Conservation (phyloP, 2,329 filamentous ascomycete genomes). For the Eutypa lata region DNA sequence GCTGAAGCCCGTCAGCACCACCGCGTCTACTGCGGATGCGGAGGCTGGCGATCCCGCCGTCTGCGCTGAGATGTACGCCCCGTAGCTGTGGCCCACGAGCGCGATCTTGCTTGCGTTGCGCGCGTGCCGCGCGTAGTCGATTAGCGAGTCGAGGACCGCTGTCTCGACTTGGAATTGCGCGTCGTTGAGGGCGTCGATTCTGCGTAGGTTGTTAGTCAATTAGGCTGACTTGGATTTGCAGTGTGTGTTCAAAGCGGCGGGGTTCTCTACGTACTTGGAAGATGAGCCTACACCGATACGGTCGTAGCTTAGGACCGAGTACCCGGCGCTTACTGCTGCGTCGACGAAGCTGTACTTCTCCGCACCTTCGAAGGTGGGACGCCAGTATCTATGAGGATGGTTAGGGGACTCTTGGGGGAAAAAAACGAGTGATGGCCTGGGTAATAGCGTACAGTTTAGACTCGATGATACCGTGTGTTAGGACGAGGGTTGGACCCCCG, state of each 20-base stretch:
- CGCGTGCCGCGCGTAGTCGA: conserved; percentile 19
- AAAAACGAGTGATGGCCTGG: too few species aligned
- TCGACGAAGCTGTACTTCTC: conserved; percentile 24
- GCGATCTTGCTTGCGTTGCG: conserved; percentile 21
- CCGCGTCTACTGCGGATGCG: conserved; percentile 18
- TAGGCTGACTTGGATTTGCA: too few species aligned
- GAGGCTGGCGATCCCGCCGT: conserved; percentile 11
- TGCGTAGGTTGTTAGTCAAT: conserved; percentile 1
- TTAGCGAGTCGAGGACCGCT: conserved; percentile 24
- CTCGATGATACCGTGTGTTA: conserved; percentile 29
- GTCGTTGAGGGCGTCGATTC: conserved; percentile 20
- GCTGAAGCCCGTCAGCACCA: conserved; percentile 25
- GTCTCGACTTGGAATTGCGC: conserved; percentile 31
- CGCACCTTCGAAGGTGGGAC: conserved; percentile 17
- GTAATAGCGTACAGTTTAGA: conserved; percentile 22
- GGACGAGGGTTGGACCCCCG: conserved; percentile 20
- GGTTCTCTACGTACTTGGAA: conserved; percentile 19
- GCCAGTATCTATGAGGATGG: conserved; percentile 20
- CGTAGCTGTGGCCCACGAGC: conserved; percentile 29
- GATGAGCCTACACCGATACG: conserved; percentile 30
- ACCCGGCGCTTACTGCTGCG: conserved; percentile 23
- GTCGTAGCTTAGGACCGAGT: conserved; percentile 29
- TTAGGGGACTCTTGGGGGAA: too few species aligned
- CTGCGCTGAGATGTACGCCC: conserved; percentile 24
- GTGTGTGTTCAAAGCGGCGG: neutral